Evolutionary conservation across 2,329 filamentous ascomycete genomes (phyloP).

Genomic region (Cytospora paraplurivora): DNA sequence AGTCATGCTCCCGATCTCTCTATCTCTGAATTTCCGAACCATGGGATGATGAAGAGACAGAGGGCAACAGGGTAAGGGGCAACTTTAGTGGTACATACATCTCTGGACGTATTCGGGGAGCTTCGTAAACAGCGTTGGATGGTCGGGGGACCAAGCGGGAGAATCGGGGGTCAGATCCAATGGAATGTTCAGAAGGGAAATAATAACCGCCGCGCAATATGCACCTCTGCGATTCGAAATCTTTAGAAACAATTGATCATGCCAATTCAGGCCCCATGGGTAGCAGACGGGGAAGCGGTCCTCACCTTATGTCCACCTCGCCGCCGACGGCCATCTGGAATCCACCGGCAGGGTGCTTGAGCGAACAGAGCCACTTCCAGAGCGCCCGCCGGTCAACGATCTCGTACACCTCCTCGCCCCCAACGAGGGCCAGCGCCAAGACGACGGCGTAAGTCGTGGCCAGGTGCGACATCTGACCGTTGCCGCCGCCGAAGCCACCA

Average conservation of each 20-base stretch:
- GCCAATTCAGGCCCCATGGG: neutral
- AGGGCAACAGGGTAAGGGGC: conserved; percentile 14
- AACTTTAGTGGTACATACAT: conserved; percentile 59
- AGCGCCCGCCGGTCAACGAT: conserved; percentile 79
- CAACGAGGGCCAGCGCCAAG: conserved; percentile 76
- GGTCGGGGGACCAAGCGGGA: conserved; percentile 62
- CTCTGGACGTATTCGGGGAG: conserved; percentile 78
- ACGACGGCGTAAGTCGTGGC: conserved; percentile 86
- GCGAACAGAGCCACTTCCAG: conserved; percentile 85
- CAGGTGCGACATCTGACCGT: conserved; percentile 85
- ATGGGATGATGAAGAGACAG: neutral
- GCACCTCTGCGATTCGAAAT: conserved; percentile 63
- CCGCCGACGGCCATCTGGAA: conserved; percentile 85
- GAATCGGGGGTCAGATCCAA: conserved; percentile 74
- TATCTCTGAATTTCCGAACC: neutral
- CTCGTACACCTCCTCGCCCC: conserved; percentile 71
- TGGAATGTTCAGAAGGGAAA: conserved; percentile 82
- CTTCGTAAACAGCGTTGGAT: conserved; percentile 66
- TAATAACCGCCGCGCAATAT: conserved; percentile 85
- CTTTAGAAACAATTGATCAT: conserved; percentile 15
- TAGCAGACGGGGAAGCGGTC: conserved; percentile 1
- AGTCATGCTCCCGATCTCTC: conserved; percentile 1
- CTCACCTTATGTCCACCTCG: conserved; percentile 85
- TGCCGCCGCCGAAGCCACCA: conserved; percentile 92
- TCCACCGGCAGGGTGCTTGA: conserved; percentile 88